Evolutionary conservation across 805 yeast species (phyloP), one percentile per base, ranked within the genome.

Genomic region (Cyberlindnera misumaiensis): DNA sequence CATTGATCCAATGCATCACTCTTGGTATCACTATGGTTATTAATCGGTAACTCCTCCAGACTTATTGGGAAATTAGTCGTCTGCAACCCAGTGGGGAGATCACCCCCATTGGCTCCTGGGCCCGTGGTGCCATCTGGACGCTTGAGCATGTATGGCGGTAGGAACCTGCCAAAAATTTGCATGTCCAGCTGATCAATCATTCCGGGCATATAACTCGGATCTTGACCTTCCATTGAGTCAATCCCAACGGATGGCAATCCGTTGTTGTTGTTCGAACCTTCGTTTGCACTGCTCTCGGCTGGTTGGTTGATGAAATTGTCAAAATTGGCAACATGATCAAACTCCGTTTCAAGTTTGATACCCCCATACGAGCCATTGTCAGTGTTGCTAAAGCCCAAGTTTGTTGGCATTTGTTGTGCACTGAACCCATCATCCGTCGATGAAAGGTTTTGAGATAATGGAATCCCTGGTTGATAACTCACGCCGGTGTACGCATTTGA

Each of bases 111-210:
- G 3, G 55, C 45, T 34, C 57, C 58, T 2, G 57, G 57, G 2
- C 55, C 57, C 4, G 32, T 35, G 9, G 47, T 38, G 16, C 55
- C 55, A 39, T 44, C 43, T 16, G 59, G 49, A 27, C 55, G 47
- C 37, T 61, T 60, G 31, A 79, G 66, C 94, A 85, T 85, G 55
- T 83, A 85, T 3, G 95, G 93, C 3, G 95, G 95, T 35, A 85
- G 55, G 46, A 83, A 80, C 29, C 84, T 64, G 1, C 96, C 96
- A 65, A 87, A 87, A 14, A 87, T 70, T 53, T 85, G 89, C 53
- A 85, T 76, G 56, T 87, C 96, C 34, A 87, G 60, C 47, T 81
- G 83, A 56, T 87, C 95, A 68, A 87, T 82, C 31, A 84, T 80
- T 4, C 95, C 93, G 2, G 93, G 86, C 44, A 83, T 70, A 50